Evolutionary conservation across 768 basidiomycete species (phyloP), one percentile per base, ranked within the genome.

Genomic region (Sutorius australiensis): DNA sequence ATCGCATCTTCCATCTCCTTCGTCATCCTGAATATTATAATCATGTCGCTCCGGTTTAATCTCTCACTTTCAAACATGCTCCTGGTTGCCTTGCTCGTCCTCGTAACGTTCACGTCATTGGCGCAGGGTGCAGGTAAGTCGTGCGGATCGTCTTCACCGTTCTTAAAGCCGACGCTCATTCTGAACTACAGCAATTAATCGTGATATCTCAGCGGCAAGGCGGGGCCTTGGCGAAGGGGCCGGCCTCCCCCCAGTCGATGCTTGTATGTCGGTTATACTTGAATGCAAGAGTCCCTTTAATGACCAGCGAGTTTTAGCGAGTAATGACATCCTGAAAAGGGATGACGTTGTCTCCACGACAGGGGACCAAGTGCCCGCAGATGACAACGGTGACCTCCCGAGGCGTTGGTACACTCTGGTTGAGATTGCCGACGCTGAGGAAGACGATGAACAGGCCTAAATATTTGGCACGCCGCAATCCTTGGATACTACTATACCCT

Each of bases 331-430:
- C 14, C 8, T 34, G 41, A 44, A 3, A 40, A 46, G 36, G 28
- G 44, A 38, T 33, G 31, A 0, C 9, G 1, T 13, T 16, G 2
- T 13, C 5, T 30, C 13, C 9, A 28, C 27, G 6, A 10, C 3
- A 30, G 16, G 8, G 5, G 24, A 24, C 24, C 24, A 24, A 24
- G 24, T 10, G 3, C 27, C 19, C 32, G 24, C 8, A 10, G 37
- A 24, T 31, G 30, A 0, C 21, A 6, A 28, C 10, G 36, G 1
- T 12, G 13, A 12, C 16, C 36, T 19, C 37, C 13, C 32, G 4
- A 44, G 6, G 30, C 58, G 58, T 28, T 59, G 48, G 45, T 59
- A 59, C 27, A 48, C 52, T 30, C 30, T 55, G 1, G 7, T 48
- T 5, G 51, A 51, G 30, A 51, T 45, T 7, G 38, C 49, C 4